phyloP scores from a whole-genome alignment of 2,329 filamentous ascomycete species.

The Cordyceps cateniannulata region DNA sequence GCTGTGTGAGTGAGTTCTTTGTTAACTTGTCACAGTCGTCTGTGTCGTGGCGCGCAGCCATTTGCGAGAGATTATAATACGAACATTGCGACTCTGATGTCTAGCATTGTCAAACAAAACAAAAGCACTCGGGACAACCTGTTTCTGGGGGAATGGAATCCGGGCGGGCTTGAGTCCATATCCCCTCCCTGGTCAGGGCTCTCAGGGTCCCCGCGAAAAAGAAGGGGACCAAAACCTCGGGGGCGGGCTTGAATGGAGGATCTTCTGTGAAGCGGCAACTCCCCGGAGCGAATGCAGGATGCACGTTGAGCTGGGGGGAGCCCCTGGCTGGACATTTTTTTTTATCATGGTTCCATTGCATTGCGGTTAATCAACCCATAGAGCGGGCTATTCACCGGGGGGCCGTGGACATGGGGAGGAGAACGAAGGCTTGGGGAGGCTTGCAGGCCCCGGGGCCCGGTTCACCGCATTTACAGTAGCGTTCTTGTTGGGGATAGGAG shows the following conservation, averaged over 20 bases:
- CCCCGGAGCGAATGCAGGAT: conserved; percentile 4
- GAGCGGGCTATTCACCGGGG: not conserved
- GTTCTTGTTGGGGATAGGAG: not conserved
- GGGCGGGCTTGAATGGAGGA: not conserved
- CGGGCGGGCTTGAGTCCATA: not conserved
- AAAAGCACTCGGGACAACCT: not conserved
- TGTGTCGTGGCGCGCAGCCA: not conserved
- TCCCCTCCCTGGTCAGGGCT: not conserved
- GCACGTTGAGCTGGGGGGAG: conserved; percentile 8
- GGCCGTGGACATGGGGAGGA: not conserved
- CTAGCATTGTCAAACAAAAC: not conserved
- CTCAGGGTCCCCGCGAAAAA: conserved; percentile 5
- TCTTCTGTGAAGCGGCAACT: not conserved
- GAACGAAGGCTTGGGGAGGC: not conserved
- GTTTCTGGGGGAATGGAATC: not conserved
- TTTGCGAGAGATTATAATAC: not conserved
- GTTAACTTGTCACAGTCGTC: not conserved
- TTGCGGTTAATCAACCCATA: not conserved
- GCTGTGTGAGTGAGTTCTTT: not conserved
- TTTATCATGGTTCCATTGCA: not conserved
- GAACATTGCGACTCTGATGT: not conserved
- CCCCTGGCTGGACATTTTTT: not conserved
- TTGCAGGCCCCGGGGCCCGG: conserved; percentile 1
- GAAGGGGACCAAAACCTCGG: not conserved
- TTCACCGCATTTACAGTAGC: conserved; percentile 9